Base-by-base conservation (phyloP, 1,284 basidiomycete species). In the Melampsora abietis-canadensis region DNA sequence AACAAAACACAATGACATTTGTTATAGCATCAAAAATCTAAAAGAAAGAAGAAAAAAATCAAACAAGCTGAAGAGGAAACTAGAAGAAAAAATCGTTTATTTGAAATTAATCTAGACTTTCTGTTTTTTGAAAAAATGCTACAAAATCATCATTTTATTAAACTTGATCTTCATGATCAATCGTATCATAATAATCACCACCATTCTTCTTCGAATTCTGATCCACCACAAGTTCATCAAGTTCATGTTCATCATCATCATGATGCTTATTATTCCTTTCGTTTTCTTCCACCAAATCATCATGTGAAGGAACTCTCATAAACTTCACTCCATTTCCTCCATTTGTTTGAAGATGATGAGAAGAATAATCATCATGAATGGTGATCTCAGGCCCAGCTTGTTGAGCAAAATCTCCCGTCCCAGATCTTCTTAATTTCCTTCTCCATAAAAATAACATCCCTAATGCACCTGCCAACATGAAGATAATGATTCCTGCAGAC, bases 401-500 rank as follows among this genome's bases (percentile, higher is more conserved):
- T 17, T 59, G 24, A 30, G 59, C 74, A 17, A 76, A 75, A 65
- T 65, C 54, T 40, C 57, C 19, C 27, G 24, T 51, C 0, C 68
- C 76, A 48, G 76, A 57, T 62, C 77, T 78, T 47, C 79, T 76
- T 27, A 78, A 31, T 59, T 67, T 44, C 64, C 87, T 84, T 12
- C 90, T 85, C 82, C 87, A 89, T 86, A 89, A 90, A 72, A 92
- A 82, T 82, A 89, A 91, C 19, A 85, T 82, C 0, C 88, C 92
- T 57, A 94, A 85, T n/a, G 85, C 85, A 12, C 88, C 81, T 30
- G 86, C 85, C 76, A 96, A 86, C 61, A 96, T 82, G 4, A 92
- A 80, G 48, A 97, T 85, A 40, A 96, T 88, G 30, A 95, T 84
- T 1, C 91, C 88, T 0, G 90, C 90, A 0, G 92, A 93, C 12